These are phyloP conservation scores for Diphasiastrum complanatum DNA, from an alignment of 83 land plant genomes.

Conservation along the genomic window DNA sequence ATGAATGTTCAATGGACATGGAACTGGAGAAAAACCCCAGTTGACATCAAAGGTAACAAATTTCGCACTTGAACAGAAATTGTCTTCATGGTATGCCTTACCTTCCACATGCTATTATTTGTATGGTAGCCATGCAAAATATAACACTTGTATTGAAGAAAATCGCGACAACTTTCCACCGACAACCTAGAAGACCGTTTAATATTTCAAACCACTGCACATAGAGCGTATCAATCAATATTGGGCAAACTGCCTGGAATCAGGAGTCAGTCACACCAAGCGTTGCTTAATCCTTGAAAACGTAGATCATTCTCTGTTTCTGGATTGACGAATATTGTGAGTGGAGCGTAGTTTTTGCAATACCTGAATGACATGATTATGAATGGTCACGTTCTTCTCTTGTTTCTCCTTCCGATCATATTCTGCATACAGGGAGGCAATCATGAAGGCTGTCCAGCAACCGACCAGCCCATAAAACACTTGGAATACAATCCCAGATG, in stretches of 20 bases:
- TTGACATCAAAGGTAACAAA: no score
- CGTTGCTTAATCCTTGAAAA: no score
- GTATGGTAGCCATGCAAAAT: background rate
- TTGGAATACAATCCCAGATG: background rate
- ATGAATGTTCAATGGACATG: no score
- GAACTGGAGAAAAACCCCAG: no score
- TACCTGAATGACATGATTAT: constrained; percentile 1
- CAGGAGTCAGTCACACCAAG: no score
- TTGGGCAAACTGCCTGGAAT: no score
- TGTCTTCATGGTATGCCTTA: background rate
- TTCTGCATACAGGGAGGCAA: background rate
- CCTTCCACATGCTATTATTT: background rate
- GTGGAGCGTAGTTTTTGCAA: no score
- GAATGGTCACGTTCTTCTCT: background rate
- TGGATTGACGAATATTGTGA: background rate
- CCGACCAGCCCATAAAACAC: background rate
- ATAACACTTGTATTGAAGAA: background rate
- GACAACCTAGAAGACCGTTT: background rate
- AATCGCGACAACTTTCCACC: background rate
- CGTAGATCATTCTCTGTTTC: background rate
- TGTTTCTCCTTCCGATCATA: background rate
- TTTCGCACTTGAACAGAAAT: background rate
- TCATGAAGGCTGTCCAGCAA: background rate
- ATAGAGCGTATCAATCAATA: background rate
- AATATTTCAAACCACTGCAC: background rate